A percentile compares a stretch with the other conserved stretches of the same genome.
Evolutionary conservation across 495 filamentous ascomycete species (phyloP).

Genomic region (Hypoxylon rickii): DNA sequence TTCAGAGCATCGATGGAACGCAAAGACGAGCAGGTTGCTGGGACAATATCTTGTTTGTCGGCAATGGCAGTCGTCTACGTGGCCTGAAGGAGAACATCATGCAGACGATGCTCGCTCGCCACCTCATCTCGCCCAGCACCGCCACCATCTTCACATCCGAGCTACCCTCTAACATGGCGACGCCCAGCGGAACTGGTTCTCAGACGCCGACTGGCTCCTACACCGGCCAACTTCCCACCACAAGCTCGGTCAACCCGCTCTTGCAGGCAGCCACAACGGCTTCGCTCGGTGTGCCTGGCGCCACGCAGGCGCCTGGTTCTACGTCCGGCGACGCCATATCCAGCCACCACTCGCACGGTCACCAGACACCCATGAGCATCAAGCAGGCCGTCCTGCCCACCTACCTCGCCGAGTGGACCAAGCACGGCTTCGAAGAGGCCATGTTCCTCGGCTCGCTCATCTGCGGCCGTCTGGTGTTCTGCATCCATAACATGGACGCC

Average conservation of each 20-base stretch:
- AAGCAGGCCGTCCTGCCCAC: conserved; percentile 77
- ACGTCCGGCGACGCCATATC: conserved; percentile 39
- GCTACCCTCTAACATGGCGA: conserved; percentile 86
- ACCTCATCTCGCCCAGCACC: conserved; percentile 84
- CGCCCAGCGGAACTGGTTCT: conserved; percentile 85
- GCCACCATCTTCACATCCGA: conserved; percentile 97
- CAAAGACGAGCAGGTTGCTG: conserved; percentile 82
- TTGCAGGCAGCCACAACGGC: conserved; percentile 89
- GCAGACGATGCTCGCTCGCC: conserved; percentile 75
- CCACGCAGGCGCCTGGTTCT: conserved; percentile 44
- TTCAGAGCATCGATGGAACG: conserved; percentile 77
- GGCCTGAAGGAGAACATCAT: conserved; percentile 88
- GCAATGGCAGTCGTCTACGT: conserved; percentile 82
- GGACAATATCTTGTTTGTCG: conserved; percentile 86
- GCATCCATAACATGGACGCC: conserved; percentile 53
- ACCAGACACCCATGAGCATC: conserved; percentile 87
- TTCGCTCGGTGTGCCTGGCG: conserved; percentile 55
- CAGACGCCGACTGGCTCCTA: conserved; percentile 79
- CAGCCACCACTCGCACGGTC: conserved; percentile 74
- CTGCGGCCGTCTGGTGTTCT: conserved; percentile 73
- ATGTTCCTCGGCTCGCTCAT: conserved; percentile 81
- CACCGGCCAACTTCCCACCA: conserved; percentile 54
- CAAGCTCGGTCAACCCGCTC: conserved; percentile 80
- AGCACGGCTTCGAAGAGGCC: conserved; percentile 77
- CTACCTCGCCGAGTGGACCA: conserved; percentile 94